Evolutionary conservation across 164 flowering plant species (phyloP), one percentile per base, ranked within the genome.

Genomic region (Annona cherimola): DNA sequence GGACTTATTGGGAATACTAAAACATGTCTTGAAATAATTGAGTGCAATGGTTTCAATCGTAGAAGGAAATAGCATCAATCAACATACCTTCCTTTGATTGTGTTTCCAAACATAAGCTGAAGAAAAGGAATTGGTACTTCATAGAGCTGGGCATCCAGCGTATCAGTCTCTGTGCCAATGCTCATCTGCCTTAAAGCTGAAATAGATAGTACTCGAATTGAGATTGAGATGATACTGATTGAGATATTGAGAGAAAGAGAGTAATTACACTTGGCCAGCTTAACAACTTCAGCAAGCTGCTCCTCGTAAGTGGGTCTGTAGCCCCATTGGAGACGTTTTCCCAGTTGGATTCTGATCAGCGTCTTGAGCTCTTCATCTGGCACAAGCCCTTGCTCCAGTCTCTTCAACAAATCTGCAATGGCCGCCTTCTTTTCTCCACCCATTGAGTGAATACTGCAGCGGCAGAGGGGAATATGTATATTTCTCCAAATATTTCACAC

Each of bases 201-300:
- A 61, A 61, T 19, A 20, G 26, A 14, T 19, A 50, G 82, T 95
- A n/a, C n/a, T n/a, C n/a, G n/a, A n/a, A n/a, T n/a, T n/a, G n/a
- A n/a, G n/a, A n/a, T n/a, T n/a, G n/a, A n/a, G n/a, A n/a, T n/a
- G n/a, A n/a, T n/a, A n/a, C n/a, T n/a, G n/a, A n/a, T n/a, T n/a
- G n/a, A n/a, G n/a, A n/a, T n/a, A n/a, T n/a, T n/a, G n/a, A n/a
- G n/a, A n/a, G n/a, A n/a, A n/a, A n/a, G n/a, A n/a, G n/a, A n/a
- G n/a, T n/a, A 12, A 35, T 18, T n/a, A 69, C 65, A 69, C 45
- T 69, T 59, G 12, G 63, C 54, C 40, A 61, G 26, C 11, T 20
- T 19, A 35, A 61, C 39, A 4, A 19, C 39, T 20, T 20, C 39
- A 0, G 43, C 26, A 0, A 42, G 42, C 43, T 69, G 72, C 20